Evolutionary conservation across 2,329 filamentous ascomycete genomes (phyloP), one percentile per base, ranked within the genome.

Genomic region (Nigrospora oryzae): DNA sequence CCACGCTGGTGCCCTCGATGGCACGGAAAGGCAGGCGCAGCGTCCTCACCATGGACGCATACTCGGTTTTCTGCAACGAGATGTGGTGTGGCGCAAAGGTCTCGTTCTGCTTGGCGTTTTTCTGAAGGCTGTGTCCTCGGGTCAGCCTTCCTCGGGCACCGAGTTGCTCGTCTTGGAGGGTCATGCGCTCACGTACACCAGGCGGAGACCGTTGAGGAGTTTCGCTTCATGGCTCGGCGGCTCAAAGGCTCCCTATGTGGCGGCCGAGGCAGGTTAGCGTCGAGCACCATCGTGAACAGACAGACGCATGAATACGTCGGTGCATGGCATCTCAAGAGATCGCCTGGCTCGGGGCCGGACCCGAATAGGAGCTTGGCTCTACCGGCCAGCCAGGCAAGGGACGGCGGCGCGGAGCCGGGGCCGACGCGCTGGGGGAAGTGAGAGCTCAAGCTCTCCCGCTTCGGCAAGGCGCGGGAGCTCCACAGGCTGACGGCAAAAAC

Each of bases 1-100:
- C 79, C 11, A 76, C 70, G 45, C 73, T 72, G 16, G 69, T 74
- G 15, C 74, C 73, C 59, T 83, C 79, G 49, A 83, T 76, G 32
- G 68, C 74, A 10, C 75, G 68, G 53, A 70, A 73, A 1, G 79
- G 78, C 37, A 83, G 64, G 47, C 63, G 68, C 60, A 81, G 56
- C 14, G 61, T 63, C 49, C 69, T 66, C 16, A 81, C 71, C 79
- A 83, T 82, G 40, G 63, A 63, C 51, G 68, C 67, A 51, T 83
- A 83, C 31, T 63, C 56, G 5, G 64, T 55, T n/a, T 66, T 67
- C 1, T 65, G 62, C 30, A 83, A 57, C 16, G 76, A 79, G 46
- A 83, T 70, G 49, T 74, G 64, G 49, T 71, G 65, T 14, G 77
- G 69, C 17, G 68, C 63, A 51, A 83, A 83, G 0, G 79, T 83